These are phyloP conservation scores for Linnemannia zychae DNA, from an alignment of 192 early-diverging fungal genomes.

Conservation along the genomic window DNA sequence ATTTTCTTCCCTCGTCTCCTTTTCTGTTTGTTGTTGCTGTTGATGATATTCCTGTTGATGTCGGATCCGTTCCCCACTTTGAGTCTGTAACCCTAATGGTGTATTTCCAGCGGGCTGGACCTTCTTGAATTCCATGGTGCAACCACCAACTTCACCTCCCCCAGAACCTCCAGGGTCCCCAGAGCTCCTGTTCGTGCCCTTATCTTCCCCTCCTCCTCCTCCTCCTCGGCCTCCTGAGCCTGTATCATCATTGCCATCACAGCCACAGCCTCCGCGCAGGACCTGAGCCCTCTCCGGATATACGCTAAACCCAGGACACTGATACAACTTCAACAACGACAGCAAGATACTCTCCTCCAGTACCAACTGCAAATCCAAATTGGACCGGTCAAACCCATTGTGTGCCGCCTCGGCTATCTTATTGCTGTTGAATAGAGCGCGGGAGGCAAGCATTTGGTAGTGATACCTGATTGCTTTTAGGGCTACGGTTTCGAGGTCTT, in stretches of 20 bases:
- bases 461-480: conserved; percentile 19
- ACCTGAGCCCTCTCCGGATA: neutral
- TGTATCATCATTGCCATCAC: no score
- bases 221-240: neutral
- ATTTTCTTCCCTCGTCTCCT: no score
- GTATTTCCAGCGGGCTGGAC: no score
- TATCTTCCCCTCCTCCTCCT: neutral
- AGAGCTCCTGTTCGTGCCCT: neutral
- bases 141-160: no score
- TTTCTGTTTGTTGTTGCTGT: no score
- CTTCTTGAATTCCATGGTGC: no score
- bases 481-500: conserved; percentile 1
- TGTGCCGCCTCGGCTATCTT: conserved; percentile 2
- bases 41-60: no score
- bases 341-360: conserved; percentile 20
- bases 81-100: no score
- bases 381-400: conserved; percentile 15
- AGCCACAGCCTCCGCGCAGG: neutral
- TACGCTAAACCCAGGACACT: neutral
- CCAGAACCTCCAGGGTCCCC: no score
- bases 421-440: neutral
- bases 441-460: conserved; percentile 26
- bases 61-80: no score
- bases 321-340: conserved; percentile 16
- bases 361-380: conserved; percentile 33